These are phyloP conservation scores for Phytophthora ohioensis DNA, from an alignment of 352 stramenopile species.

Conservation along the genomic window DNA sequence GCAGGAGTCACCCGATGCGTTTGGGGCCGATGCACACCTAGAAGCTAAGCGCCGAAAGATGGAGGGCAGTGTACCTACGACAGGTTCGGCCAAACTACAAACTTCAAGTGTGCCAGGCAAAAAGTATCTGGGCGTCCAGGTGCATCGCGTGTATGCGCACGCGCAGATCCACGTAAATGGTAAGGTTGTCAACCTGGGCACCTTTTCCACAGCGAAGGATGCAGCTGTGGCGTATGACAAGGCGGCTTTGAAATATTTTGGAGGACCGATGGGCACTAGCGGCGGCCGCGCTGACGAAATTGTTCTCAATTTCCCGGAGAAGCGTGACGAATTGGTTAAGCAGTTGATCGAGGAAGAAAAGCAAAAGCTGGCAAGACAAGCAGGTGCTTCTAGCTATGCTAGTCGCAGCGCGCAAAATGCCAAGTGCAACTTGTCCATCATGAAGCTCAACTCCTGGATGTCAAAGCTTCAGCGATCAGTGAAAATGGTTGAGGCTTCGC, in stretches of 20 bases:
- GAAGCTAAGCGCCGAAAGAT: constrained; percentile 51
- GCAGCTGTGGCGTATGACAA: constrained; percentile 87
- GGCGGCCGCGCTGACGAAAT: constrained; percentile 57
- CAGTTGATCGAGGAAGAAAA: constrained; percentile 73
- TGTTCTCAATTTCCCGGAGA: constrained; percentile 81
- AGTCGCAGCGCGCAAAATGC: constrained; percentile 70
- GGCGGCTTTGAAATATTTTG: constrained; percentile 80
- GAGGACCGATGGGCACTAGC: constrained; percentile 50
- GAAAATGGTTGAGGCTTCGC: constrained; percentile 81
- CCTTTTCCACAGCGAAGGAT: constrained; percentile 72
- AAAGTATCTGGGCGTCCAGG: constrained; percentile 79
- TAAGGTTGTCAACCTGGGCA: constrained; percentile 80
- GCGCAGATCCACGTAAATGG: constrained; percentile 84
- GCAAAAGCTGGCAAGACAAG: constrained; percentile 51
- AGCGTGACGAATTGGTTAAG: constrained; percentile 62
- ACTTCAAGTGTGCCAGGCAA: constrained; percentile 33
- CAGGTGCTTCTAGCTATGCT: constrained; percentile 39
- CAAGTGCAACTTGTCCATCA: constrained; percentile 81
- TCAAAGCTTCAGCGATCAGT: constrained; percentile 74
- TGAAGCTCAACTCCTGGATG: constrained; percentile 83
- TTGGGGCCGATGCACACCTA: constrained; percentile 9
- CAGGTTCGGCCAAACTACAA: constrained; percentile 39
- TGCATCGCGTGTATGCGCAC: constrained; percentile 77
- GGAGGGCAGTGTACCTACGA: constrained; percentile 19
- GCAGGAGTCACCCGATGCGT: constrained; percentile 45